Conservation (phyloP, 169 alveolate species). For the Plasmodium sp. region DNA sequence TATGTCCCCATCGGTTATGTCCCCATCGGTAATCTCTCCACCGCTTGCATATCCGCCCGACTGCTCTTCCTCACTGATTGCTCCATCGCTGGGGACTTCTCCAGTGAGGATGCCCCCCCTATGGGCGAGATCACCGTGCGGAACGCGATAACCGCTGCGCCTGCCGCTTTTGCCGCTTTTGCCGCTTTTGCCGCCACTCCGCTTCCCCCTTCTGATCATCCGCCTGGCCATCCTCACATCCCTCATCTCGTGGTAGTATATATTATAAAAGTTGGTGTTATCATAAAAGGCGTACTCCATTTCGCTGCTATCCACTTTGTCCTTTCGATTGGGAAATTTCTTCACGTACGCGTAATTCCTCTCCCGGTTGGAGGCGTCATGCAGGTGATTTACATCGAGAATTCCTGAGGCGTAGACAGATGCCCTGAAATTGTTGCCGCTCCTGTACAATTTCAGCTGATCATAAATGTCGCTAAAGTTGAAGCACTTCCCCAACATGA, state of each 20-base stretch:
- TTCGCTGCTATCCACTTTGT: background rate
- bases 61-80: background rate
- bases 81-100: background rate
- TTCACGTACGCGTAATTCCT: background rate
- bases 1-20: background rate
- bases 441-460: constrained; percentile 22
- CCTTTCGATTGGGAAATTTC: background rate
- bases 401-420: constrained; percentile 7
- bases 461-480: constrained; percentile 48
- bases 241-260: constrained; percentile 54
- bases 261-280: constrained; percentile 48
- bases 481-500: constrained; percentile 58
- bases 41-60: background rate
- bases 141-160: background rate
- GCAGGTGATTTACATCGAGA: constrained; percentile 2
- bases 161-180: too few species aligned
- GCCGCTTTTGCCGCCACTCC: background rate
- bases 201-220: background rate
- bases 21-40: background rate
- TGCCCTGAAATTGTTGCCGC: constrained; percentile 14
- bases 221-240: background rate
- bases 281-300: constrained; percentile 53
- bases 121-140: background rate
- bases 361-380: background rate
- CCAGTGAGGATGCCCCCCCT: background rate